A percentile compares a stretch with the other conserved stretches of the same genome.
Conservation (phyloP, 2,329 filamentous ascomycete species). For the Mycocentrospora acerina region DNA sequence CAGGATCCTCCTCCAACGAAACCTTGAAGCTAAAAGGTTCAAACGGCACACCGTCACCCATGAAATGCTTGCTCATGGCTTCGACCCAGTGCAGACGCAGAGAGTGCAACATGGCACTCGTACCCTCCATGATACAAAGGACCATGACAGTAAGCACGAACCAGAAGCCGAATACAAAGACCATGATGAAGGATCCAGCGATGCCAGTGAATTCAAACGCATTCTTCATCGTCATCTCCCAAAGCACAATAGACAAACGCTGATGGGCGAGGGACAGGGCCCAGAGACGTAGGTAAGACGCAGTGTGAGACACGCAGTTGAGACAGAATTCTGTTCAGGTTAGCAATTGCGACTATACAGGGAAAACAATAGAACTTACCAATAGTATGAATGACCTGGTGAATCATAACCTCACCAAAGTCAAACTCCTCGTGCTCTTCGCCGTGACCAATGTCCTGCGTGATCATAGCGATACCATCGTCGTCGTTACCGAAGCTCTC, state of each 20-base stretch:
- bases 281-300: constrained; percentile 98
- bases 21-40: constrained; percentile 85
- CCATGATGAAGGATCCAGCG: constrained; percentile 75
- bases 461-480: constrained; percentile 84
- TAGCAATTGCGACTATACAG: constrained; percentile 15
- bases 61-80: constrained; percentile 96
- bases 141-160: constrained; percentile 80
- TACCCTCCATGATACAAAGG: constrained; percentile 92
- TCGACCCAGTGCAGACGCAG: constrained; percentile 94
- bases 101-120: constrained; percentile 91
- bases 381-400: constrained; percentile 98
- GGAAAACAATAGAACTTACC: constrained; percentile 59
- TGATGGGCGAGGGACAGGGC: constrained; percentile 96
- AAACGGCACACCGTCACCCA: constrained; percentile 84
- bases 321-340: constrained; percentile 82
- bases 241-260: constrained; percentile 92
- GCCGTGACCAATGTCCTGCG: constrained; percentile 70
- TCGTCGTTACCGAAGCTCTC: constrained; percentile 73
- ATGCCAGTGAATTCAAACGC: constrained; percentile 69
- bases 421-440: constrained; percentile 96
- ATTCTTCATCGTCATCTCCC: constrained; percentile 89
- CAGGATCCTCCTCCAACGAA: constrained; percentile 75
- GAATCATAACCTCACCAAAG: constrained; percentile 96
- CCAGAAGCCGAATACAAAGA: constrained; percentile 84
- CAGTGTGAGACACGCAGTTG: constrained; percentile 98